These are phyloP conservation scores for Parafenestella ontariensis DNA, from an alignment of 2,329 filamentous ascomycete genomes.

Conservation along the genomic window DNA sequence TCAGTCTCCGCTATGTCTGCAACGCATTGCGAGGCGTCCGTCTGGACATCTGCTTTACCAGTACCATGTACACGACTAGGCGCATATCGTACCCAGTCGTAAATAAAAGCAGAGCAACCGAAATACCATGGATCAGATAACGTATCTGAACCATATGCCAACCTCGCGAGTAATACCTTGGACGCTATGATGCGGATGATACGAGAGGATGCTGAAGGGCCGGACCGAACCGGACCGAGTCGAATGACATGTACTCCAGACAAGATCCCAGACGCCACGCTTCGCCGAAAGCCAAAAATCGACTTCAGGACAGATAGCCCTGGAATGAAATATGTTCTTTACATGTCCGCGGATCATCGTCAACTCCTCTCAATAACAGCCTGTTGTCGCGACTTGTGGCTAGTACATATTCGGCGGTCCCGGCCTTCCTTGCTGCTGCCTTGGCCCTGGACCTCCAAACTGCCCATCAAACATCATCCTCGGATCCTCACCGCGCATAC, in stretches of 20 bases:
- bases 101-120: not conserved
- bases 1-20: not conserved
- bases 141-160: not conserved
- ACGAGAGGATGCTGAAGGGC: not conserved
- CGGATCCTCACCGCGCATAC: conserved; percentile 44
- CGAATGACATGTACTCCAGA: not conserved
- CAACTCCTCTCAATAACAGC: not conserved
- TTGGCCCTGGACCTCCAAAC: conserved; percentile 39
- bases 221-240: not conserved
- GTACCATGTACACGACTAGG: not conserved
- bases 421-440: conserved; percentile 37
- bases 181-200: not conserved
- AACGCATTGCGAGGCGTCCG: not conserved
- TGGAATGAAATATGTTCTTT: not conserved
- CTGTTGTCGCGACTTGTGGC: not conserved
- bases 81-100: not conserved
- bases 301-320: conserved; percentile 7
- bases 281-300: conserved; percentile 16
- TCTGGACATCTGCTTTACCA: not conserved
- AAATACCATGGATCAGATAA: not conserved
- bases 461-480: conserved; percentile 48
- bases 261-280: conserved; percentile 20
- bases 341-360: not conserved
- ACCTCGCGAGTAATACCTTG: not conserved
- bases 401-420: conserved; percentile 44